These are phyloP conservation scores for Coemansia sp. DNA, from an alignment of 192 early-diverging fungal species.

Conservation along the genomic window DNA sequence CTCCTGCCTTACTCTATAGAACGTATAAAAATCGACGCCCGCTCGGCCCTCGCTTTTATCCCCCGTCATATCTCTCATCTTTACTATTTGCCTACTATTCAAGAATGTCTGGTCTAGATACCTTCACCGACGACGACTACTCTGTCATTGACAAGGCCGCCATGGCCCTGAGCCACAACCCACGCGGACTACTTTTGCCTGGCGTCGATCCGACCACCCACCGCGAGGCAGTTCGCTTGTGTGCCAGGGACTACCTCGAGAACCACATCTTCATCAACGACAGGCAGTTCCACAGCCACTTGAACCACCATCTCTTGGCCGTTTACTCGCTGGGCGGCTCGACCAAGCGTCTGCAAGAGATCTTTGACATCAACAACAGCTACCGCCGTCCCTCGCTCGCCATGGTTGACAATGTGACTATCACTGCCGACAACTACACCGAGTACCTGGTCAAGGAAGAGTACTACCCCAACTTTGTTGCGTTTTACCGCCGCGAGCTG, in stretches of 20 bases:
- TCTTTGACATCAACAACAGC: conserved; percentile 46
- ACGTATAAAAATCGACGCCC: too few species aligned
- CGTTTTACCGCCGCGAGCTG: conserved; percentile 55
- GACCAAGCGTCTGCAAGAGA: conserved; percentile 49
- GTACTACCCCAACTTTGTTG: conserved; percentile 50
- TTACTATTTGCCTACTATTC: background rate
- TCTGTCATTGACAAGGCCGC: conserved; percentile 25
- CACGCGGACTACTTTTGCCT: conserved; percentile 30
- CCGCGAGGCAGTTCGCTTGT: conserved; percentile 43
- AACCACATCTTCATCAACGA: conserved; percentile 60
- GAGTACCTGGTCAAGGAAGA: conserved; percentile 36
- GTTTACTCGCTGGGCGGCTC: conserved; percentile 56
- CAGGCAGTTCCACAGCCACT: conserved; percentile 58
- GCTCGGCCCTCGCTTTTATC: background rate
- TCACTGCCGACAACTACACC: conserved; percentile 44
- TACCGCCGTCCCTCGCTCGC: conserved; percentile 35
- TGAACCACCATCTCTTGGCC: conserved; percentile 58
- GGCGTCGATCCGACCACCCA: conserved; percentile 49
- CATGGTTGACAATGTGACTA: conserved; percentile 13
- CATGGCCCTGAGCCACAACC: conserved; percentile 28
- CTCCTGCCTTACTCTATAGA: too few species aligned
- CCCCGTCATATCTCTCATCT: background rate
- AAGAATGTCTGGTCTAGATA: background rate
- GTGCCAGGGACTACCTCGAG: conserved; percentile 52
- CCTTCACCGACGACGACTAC: conserved; percentile 28